Base-by-base conservation (phyloP, 352 stramenopile genomes). In the Pythium apleroticum region DNA sequence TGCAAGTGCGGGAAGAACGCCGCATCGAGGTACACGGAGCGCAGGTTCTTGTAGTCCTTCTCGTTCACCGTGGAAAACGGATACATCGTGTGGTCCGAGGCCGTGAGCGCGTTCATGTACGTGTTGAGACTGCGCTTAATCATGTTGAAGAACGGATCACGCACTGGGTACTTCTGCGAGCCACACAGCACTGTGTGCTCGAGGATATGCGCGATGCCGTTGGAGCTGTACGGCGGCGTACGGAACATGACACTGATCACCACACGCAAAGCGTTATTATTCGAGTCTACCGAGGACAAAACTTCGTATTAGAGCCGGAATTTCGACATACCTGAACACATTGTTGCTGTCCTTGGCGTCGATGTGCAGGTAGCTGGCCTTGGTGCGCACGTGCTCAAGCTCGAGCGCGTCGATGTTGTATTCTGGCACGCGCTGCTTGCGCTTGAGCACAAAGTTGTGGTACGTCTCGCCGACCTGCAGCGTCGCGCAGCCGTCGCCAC, bases 61-160 rank as follows among this genome's bases (percentile, higher is more conserved):
- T 77, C 79, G 80, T 99, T 99, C 55, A 95, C 96, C 41, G 89
- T 98, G 27, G 96, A 96, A 54, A 99, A 98, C n/a, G 98, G 97
- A 68, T 99, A 99, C 82, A 98, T 99, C 41, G 98, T 99, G 60
- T 98, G 84, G 81, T 99, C 97, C 17, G 86, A 93, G 58, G 97
- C 98, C n/a, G 98, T 99, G 59, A 99, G 97, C 15, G 98, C 98
- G 81, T 99, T 99, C 77, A 99, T 92, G 81, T 99, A 99, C 54
- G 97, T 99, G 77, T 99, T 98, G 11, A 99, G 83, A 59, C 82
- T 97, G 66, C 97, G 96, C 80, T 99, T 98, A 48, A 99, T 89
- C 73, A 99, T 97, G 76, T 99, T 98, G 52, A 99, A 98, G 75
- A 99, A 99, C 46, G 98, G 97, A 72, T 99, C 97, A 66, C 98